Conservation (phyloP, 192 early-diverging fungal species). For the Coemansia sp. region DNA sequence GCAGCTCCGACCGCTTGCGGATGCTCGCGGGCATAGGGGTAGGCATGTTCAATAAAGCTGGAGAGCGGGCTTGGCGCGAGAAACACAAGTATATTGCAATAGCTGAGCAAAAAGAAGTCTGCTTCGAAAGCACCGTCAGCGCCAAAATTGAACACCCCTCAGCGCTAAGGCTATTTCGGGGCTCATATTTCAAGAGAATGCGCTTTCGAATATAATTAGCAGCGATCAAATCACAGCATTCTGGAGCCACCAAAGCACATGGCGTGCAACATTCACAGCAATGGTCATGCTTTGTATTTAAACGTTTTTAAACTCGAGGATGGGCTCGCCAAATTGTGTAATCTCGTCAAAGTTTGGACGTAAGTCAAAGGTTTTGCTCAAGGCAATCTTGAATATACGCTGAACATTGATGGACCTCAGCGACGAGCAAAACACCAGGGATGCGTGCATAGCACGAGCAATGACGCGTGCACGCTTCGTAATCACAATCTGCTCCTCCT, state of each 20-base stretch:
- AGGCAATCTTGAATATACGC: constrained; percentile 95
- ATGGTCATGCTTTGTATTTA: constrained; percentile 8
- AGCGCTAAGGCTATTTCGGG: too few relatives aligned
- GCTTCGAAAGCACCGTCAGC: too few relatives aligned
- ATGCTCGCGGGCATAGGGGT: constrained; percentile 38
- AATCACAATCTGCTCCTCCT: constrained; percentile 90
- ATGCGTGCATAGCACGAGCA: constrained; percentile 90
- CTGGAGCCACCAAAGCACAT: too few relatives aligned
- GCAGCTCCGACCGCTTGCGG: constrained; percentile 39
- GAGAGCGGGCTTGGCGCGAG: neutral
- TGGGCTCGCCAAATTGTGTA: constrained; percentile 83
- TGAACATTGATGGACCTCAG: constrained; percentile 93
- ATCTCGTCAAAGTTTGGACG: constrained; percentile 92
- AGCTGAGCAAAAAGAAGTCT: neutral
- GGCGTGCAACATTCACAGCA: too few relatives aligned
- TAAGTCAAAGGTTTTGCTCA: constrained; percentile 90
- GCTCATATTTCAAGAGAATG: neutral
- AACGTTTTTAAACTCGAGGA: constrained; percentile 70
- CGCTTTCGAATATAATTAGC: too few relatives aligned
- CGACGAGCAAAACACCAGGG: constrained; percentile 92
- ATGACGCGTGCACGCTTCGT: constrained; percentile 87
- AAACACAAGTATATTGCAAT: neutral
- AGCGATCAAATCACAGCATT: too few relatives aligned
- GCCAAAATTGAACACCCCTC: too few relatives aligned
- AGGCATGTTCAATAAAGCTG: constrained; percentile 10